These are phyloP conservation scores for Akanthomyces lecanii DNA, from an alignment of 2,329 filamentous ascomycete species.

Conservation along the genomic window DNA sequence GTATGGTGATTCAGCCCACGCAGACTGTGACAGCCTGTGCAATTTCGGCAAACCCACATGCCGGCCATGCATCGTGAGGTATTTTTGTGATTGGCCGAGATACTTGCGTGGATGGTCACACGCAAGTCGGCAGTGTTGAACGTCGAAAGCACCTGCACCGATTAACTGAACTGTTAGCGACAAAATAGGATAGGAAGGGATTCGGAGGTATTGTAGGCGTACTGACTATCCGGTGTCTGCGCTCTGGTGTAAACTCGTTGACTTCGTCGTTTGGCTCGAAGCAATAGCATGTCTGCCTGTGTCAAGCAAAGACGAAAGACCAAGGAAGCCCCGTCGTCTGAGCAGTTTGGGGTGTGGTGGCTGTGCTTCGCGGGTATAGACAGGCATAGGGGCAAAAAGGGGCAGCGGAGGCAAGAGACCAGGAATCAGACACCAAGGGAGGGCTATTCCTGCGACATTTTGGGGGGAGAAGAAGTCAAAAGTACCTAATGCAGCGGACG, in stretches of 20 bases:
- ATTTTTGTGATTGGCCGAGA: constrained; percentile 2
- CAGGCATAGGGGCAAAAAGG: not conserved
- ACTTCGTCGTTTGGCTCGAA: too few relatives aligned
- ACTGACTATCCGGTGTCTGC: too few relatives aligned
- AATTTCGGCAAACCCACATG: not conserved
- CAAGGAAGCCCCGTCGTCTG: too few relatives aligned
- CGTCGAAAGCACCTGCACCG: not conserved
- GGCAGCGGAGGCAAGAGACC: not conserved
- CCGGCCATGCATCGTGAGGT: not conserved
- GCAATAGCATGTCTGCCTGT: too few relatives aligned
- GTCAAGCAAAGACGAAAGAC: too few relatives aligned
- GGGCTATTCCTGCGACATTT: not conserved
- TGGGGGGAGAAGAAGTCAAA: not conserved
- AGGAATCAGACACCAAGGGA: not conserved
- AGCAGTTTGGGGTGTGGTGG: too few relatives aligned
- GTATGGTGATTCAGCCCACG: not conserved
- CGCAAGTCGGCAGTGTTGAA: not conserved
- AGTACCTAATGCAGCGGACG: not conserved
- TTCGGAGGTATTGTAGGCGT: too few relatives aligned
- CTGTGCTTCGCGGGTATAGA: too few relatives aligned
- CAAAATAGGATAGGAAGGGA: too few relatives aligned
- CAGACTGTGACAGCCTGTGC: not conserved
- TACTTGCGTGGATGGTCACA: not conserved
- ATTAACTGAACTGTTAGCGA: not conserved
- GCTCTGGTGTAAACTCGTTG: too few relatives aligned